These are phyloP conservation scores for Coccomyxa sp. DNA, from an alignment of 139 green algal species.

Conservation along the genomic window DNA sequence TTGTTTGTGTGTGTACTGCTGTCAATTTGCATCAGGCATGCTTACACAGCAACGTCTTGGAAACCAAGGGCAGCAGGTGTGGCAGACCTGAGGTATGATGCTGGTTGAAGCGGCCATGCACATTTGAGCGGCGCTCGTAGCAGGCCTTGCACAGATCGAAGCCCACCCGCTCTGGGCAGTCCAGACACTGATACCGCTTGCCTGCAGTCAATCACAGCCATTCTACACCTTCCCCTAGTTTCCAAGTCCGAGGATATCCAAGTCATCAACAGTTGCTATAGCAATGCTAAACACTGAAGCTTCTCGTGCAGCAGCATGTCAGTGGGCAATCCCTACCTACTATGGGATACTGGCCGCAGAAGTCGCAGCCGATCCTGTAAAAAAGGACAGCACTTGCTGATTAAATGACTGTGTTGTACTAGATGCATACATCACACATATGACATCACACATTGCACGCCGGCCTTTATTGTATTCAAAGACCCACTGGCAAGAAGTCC, in stretches of 20 bases:
- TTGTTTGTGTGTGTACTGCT: too few relatives aligned
- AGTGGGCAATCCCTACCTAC: too few relatives aligned
- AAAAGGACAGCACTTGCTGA: background rate
- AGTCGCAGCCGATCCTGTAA: constrained; percentile 18
- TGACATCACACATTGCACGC: background rate
- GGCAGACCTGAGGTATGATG: constrained; percentile 20
- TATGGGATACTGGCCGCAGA: constrained; percentile 8
- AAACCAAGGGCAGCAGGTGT: too few relatives aligned
- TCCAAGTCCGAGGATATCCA: background rate
- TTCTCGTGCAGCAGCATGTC: background rate
- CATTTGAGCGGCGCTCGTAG: constrained; percentile 8
- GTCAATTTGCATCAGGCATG: too few relatives aligned
- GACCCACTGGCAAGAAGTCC: too few relatives aligned
- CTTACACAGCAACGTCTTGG: too few relatives aligned
- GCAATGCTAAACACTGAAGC: background rate
- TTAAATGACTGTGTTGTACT: background rate
- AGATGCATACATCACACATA: background rate
- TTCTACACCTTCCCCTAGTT: background rate
- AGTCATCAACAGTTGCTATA: background rate
- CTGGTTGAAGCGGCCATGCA: constrained; percentile 42
- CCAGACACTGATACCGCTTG: constrained; percentile 20
- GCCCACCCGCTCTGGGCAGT: constrained; percentile 29
- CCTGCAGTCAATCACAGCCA: constrained; percentile 7
- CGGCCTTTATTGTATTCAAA: too few relatives aligned
- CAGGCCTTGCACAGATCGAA: constrained; percentile 46